Base-by-base conservation (phyloP, 257 asterid species). In the Datura wrightii region DNA sequence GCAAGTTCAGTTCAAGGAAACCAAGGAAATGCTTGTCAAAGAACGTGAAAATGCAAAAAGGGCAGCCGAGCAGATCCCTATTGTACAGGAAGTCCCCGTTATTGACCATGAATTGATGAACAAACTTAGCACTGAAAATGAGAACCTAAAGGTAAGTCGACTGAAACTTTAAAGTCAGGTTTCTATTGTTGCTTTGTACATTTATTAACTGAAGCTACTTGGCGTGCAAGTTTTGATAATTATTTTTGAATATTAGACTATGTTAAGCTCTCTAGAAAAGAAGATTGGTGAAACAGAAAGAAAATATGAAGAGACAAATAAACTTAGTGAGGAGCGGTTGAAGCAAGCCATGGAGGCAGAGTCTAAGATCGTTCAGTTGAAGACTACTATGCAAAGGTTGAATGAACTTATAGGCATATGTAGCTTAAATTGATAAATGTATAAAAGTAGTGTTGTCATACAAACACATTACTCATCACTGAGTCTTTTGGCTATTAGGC, bases 341-440 rank as follows among this genome's bases (percentile, higher is more conserved):
- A 95, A 92, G 90, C 99, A 94, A 88, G 94, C 97, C 63, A 56
- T 87, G 92, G 99, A 97, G 42, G 98, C 99, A 74, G 99, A 97
- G 92, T 91, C 98, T 37, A 90, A 90, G 86, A 87, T 97, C 63
- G 94, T 97, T 88, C 93, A 97, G 90, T 87, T 97, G 93, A 97
- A 94, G 90, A 91, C 95, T 79, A 86, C 86, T 52, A 91, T 97
- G 98, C 98, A 92, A 85, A 91, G 87, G 99, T 97, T 84, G 62
- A 55, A 11, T 54, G 18, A 78, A 46, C 10, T 19, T 46, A 53
- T 36, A 66, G 69, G 24, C 79, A 78, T 34, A 31, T 78, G 46
- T 78, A 31, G 82, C 82, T 14, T 78, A 53, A 52, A 52, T 31
- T 78, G 82, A 78, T 78, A 52, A 31, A 78, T 52, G 82, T 52